Evolutionary conservation across 495 filamentous ascomycete genomes (phyloP), one percentile per base, ranked within the genome.

Genomic region (Talaromyces borbonicus): DNA sequence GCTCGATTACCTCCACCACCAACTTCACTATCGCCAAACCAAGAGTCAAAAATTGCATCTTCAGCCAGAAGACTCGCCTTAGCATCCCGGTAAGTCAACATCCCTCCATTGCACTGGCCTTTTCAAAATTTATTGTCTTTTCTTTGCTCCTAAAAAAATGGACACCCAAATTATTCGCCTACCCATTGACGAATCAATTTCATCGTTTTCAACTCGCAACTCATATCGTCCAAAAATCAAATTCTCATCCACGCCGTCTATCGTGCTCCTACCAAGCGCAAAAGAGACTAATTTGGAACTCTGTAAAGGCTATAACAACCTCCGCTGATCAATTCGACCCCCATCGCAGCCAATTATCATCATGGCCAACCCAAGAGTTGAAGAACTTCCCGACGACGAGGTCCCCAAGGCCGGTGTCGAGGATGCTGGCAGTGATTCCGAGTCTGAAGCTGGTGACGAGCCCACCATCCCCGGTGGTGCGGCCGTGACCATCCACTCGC

Each of bases 281-380:
- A n/a, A n/a, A n/a, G n/a, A n/a, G n/a, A n/a, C n/a, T n/a, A n/a
- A n/a, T n/a, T n/a, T n/a, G n/a, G n/a, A n/a, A n/a, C n/a, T n/a
- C n/a, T n/a, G n/a, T n/a, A n/a, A n/a, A n/a, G n/a, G n/a, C n/a
- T n/a, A n/a, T n/a, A n/a, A n/a, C n/a, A n/a, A n/a, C n/a, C n/a
- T n/a, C n/a, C n/a, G n/a, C n/a, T n/a, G n/a, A n/a, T n/a, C n/a
- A n/a, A n/a, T n/a, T n/a, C n/a, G n/a, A n/a, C n/a, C n/a, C n/a
- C n/a, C n/a, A n/a, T 26, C 40, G 22, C 18, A 45, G 18, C n/a
- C 3, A 24, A 31, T 46, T 8, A 51, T 66, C 68, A 83, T 58
- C 67, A 99, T 99, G 92, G 85, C 93, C 57, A 92, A 95, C 72
- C 85, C 93, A 65, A 87, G 92, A 63, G 82, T 99, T 64, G 90